Percentiles rank a stretch among this genome's conserved stretches.
Evolutionary conservation across 2,329 filamentous ascomycete species (phyloP).

Genomic region (Trichoderma lentiforme): DNA sequence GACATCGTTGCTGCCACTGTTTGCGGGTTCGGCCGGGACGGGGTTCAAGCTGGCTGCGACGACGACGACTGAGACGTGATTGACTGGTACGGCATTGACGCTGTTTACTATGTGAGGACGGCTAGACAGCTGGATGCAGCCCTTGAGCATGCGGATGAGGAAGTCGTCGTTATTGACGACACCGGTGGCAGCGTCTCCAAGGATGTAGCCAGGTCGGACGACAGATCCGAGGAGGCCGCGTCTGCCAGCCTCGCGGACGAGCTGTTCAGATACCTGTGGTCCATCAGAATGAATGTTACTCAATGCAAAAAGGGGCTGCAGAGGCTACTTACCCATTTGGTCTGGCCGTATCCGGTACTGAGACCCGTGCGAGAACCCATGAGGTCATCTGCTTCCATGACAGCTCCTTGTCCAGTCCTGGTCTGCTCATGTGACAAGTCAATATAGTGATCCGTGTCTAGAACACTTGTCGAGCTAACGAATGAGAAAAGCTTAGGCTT

Average conservation of each 20-base stretch:
- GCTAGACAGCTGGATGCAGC: slow-evolving; percentile 72
- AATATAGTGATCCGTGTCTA: slow-evolving; percentile 81
- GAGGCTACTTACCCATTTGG: slow-evolving; percentile 43
- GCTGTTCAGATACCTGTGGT: slow-evolving; percentile 46
- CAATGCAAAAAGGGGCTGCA: neutral
- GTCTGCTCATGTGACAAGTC: slow-evolving; percentile 57
- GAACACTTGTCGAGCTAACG: slow-evolving; percentile 71
- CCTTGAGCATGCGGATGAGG: slow-evolving; percentile 80
- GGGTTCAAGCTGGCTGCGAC: slow-evolving; percentile 52
- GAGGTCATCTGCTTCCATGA: slow-evolving; percentile 75
- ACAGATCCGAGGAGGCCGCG: slow-evolving; percentile 74
- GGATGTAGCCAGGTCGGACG: slow-evolving; percentile 80
- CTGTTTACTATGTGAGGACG: slow-evolving; percentile 80
- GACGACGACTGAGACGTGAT: slow-evolving; percentile 68
- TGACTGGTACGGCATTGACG: slow-evolving; percentile 85
- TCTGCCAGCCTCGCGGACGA: slow-evolving; percentile 74
- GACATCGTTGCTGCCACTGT: neutral
- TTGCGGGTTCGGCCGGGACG: neutral
- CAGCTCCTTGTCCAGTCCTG: slow-evolving; percentile 56
- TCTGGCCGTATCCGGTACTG: slow-evolving; percentile 84
- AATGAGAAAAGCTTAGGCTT: slow-evolving; percentile 76
- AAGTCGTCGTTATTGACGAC: slow-evolving; percentile 85
- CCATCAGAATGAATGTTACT: neutral
- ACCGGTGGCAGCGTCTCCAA: slow-evolving; percentile 68
- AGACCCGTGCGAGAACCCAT: slow-evolving; percentile 66